Base-by-base conservation (phyloP, 306 rosid genomes). In the Mimosa pudica region DNA sequence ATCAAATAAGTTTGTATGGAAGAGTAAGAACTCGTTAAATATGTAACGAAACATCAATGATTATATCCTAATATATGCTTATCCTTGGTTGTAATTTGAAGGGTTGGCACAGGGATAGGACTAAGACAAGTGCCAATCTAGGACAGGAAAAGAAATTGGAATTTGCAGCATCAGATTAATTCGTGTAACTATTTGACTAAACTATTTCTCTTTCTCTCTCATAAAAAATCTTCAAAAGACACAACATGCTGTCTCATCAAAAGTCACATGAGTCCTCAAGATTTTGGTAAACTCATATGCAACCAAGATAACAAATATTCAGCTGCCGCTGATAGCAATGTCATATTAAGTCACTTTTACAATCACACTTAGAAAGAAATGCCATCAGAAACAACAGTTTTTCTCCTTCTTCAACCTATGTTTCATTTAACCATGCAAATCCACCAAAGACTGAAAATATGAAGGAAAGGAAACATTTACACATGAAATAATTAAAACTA, bases 371-470 rank as follows among this genome's bases (percentile, higher is more conserved):
- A 47, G 63, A 68, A 81, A 47, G 52, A 75, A 81, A 38, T 46
- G 55, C 46, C 16, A 20, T 65, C 46, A 13, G 67, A 58, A 55
- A 67, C 49, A 44, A 17, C 45, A 58, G 36, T 35, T 38, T 48
- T 75, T 58, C 51, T 14, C n/a, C 32, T 10, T 33, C 47, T 41
- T 9, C 58, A 69, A 68, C 52, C 13, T 47, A 73, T 24, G 32
- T 74, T 24, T 78, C 71, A 67, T 73, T 32, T 79, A 47, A 20
- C 36, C 8, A 78, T 79, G 42, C 60, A 44, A 74, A 73, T 73
- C 76, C 58, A 16, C 52, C 67, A 41, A 68, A 69, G 17, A 6
- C 30, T 20, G 9, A 20, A 73, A 71, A 77, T n/a, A 42, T 70
- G 38, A 46, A 66, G 14, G 65, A 77, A 77, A 33, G 75, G 58